These are phyloP conservation scores for Acanthamoeba castellanii DNA, from an alignment of 208 protist genomes.

Conservation along the genomic window DNA sequence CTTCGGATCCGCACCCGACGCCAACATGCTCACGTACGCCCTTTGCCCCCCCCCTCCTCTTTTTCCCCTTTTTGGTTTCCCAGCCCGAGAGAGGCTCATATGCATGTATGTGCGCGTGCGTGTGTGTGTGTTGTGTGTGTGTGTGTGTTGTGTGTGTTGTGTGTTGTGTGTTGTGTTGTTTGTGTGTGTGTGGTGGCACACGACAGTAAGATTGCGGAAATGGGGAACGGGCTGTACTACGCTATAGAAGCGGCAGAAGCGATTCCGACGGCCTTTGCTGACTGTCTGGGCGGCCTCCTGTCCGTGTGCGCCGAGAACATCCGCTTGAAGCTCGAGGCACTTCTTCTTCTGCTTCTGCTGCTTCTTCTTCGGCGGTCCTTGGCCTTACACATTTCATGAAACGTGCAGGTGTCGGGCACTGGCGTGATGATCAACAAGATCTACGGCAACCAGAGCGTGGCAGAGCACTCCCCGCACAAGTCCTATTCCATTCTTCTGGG, in stretches of 20 bases:
- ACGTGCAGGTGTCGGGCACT: neutral
- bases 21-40: constrained; percentile 18
- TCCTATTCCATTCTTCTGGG: constrained; percentile 41
- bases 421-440: neutral
- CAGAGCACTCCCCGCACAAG: neutral
- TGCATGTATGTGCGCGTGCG: too few relatives aligned
- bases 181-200: too few relatives aligned
- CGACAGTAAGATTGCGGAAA: constrained; percentile 12
- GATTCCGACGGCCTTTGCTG: neutral
- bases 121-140: neutral
- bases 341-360: neutral
- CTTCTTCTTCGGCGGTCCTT: neutral
- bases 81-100: too few relatives aligned
- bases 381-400: neutral
- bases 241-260: constrained; percentile 1
- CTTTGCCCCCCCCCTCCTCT: neutral
- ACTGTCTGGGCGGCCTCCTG: constrained; percentile 43
- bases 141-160: too few relatives aligned
- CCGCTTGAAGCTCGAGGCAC: neutral
- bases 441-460: neutral
- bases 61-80: neutral
- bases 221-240: constrained; percentile 6
- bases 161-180: neutral
- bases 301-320: constrained; percentile 45
- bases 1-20: constrained; percentile 30